A percentile compares a stretch with the other conserved stretches of the same genome.
phyloP scores from a whole-genome alignment of 805 yeast species.

The Ogataea paraovalis region DNA sequence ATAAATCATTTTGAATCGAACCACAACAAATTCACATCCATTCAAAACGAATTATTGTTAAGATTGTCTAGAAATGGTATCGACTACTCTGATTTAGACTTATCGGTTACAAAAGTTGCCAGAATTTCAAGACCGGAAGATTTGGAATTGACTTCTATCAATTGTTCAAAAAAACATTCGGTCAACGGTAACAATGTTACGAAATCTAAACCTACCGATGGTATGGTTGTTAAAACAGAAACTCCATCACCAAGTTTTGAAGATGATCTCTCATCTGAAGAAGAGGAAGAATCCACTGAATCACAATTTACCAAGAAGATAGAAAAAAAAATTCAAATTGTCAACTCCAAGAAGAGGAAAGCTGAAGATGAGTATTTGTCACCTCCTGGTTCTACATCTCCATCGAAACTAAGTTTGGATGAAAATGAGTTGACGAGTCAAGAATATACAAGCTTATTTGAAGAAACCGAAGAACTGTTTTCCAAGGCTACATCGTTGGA shows the following conservation, averaged over 20 bases:
- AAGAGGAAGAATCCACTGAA: constrained; percentile 14
- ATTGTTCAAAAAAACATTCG: constrained; percentile 18
- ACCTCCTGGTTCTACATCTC: constrained; percentile 31
- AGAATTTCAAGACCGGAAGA: constrained; percentile 25
- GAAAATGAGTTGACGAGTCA: constrained; percentile 24
- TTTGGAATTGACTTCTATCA: constrained; percentile 21
- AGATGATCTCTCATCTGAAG: constrained; percentile 19
- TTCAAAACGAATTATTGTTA: constrained; percentile 16
- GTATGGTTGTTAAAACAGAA: constrained; percentile 5
- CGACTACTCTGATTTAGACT: constrained; percentile 14
- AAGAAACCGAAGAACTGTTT: constrained; percentile 21
- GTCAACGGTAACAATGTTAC: constrained; percentile 6
- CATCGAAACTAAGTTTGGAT: constrained; percentile 26
- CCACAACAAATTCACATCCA: constrained; percentile 9
- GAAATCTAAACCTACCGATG: constrained; percentile 2
- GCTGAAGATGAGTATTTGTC: constrained; percentile 22
- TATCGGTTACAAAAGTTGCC: constrained; percentile 9
- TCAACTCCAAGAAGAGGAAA: constrained; percentile 13
- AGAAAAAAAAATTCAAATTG: not conserved
- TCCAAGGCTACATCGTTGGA: constrained; percentile 21
- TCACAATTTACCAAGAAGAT: constrained; percentile 3
- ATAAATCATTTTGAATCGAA: constrained; percentile 11
- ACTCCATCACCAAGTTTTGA: constrained; percentile 23
- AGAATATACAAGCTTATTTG: constrained; percentile 26
- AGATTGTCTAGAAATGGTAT: constrained; percentile 15